Percentiles rank a stretch among this genome's conserved stretches.
These are phyloP conservation scores for Phytophthora sojae DNA, from an alignment of 352 stramenopile species.

Conservation along the genomic window DNA sequence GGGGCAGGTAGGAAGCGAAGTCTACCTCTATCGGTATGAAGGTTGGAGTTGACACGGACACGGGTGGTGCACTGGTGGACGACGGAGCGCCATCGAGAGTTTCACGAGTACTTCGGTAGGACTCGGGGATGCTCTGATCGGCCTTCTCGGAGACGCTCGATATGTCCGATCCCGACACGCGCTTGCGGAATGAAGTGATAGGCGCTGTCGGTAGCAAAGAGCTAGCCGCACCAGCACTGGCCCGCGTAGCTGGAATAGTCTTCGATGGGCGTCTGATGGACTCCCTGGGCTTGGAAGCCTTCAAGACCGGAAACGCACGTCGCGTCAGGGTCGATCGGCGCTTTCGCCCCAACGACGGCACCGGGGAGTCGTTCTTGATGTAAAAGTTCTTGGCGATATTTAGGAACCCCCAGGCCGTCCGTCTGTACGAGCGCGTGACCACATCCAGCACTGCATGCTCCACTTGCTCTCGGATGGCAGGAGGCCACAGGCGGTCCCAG, in stretches of 20 bases:
- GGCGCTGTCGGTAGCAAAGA: conserved; percentile 15
- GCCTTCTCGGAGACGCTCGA: conserved; percentile 8
- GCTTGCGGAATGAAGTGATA: conserved; percentile 11
- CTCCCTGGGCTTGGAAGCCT: conserved; percentile 4
- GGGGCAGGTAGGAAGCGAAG: background rate
- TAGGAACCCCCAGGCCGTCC: conserved; percentile 44
- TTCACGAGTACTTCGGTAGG: conserved; percentile 16
- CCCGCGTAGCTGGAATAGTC: background rate
- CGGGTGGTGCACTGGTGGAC: background rate
- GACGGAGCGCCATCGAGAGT: background rate
- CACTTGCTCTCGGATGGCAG: conserved; percentile 40
- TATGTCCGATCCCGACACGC: conserved; percentile 22
- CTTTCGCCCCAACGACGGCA: conserved; percentile 25
- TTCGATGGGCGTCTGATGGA: background rate
- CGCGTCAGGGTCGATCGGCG: background rate
- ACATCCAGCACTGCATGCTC: conserved; percentile 49
- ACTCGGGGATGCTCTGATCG: conserved; percentile 23
- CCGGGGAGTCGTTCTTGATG: conserved; percentile 53
- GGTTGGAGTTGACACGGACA: background rate
- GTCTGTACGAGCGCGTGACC: conserved; percentile 48
- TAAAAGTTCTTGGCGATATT: conserved; percentile 79
- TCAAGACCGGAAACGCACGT: conserved; percentile 6
- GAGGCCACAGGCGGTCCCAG: conserved; percentile 67
- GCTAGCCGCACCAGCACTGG: conserved; percentile 5
- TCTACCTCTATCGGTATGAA: conserved; percentile 6